Conservation (phyloP, 352 stramenopile species). For the Phytophthora hybrid region DNA sequence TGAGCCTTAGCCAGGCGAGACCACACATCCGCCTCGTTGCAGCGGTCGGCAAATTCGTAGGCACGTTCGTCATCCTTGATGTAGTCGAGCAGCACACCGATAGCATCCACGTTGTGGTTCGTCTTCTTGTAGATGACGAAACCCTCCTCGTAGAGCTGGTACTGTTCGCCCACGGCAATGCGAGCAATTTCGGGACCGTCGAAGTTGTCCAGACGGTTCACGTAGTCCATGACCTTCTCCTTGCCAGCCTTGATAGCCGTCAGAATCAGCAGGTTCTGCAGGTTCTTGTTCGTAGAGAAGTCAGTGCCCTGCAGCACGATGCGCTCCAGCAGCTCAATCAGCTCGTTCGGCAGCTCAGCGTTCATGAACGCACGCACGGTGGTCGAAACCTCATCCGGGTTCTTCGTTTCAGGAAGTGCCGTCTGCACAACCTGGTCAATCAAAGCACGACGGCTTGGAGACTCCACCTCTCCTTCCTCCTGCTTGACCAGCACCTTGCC, state of each 20-base stretch:
- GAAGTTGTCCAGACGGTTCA: constrained; percentile 99
- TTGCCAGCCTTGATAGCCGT: constrained; percentile 99
- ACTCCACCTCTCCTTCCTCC: constrained; percentile 93
- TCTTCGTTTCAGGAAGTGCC: constrained; percentile 98
- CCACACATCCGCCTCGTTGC: constrained; percentile 99
- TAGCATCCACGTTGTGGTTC: constrained; percentile 96
- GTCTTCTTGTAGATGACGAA: constrained; percentile 99
- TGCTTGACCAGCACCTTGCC: constrained; percentile 95
- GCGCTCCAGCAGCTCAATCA: constrained; percentile 99
- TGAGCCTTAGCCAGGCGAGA: constrained; percentile 99
- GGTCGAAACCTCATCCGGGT: constrained; percentile 99
- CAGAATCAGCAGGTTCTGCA: constrained; percentile 99
- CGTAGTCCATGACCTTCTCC: constrained; percentile 99
- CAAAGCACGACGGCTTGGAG: constrained; percentile 93
- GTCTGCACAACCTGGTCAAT: constrained; percentile 99
- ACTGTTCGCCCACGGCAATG: constrained; percentile 98
- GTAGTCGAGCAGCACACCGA: constrained; percentile 94
- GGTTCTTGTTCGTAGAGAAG: constrained; percentile 99
- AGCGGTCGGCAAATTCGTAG: constrained; percentile 99
- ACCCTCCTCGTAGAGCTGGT: constrained; percentile 99
- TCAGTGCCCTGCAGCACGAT: constrained; percentile 99
- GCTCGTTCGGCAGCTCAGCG: constrained; percentile 98
- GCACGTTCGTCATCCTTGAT: constrained; percentile 99
- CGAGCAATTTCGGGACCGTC: constrained; percentile 99
- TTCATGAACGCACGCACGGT: constrained; percentile 99